These are phyloP conservation scores for Rhexocercosporidium sp. DNA, from an alignment of 2,329 filamentous ascomycete genomes.

Conservation along the genomic window DNA sequence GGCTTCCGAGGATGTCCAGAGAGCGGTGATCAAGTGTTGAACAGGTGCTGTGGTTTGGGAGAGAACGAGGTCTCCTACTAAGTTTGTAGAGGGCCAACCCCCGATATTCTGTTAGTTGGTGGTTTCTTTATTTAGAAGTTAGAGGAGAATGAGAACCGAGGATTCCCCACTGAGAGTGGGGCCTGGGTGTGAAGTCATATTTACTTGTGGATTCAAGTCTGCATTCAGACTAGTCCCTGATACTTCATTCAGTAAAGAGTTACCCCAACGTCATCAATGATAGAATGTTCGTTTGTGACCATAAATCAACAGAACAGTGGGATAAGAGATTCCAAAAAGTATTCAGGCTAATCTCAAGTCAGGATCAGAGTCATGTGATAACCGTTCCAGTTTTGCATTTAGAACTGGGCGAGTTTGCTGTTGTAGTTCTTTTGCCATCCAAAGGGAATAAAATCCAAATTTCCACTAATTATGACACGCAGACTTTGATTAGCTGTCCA, in stretches of 20 bases:
- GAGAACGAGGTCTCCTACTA: conserved; percentile 49
- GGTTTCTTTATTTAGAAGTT: not conserved
- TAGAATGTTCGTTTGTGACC: not conserved
- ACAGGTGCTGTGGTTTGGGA: conserved; percentile 44
- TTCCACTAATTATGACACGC: no score
- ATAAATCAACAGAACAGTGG: not conserved
- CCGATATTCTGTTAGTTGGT: conserved; percentile 19
- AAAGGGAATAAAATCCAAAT: no score
- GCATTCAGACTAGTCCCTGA: not conserved
- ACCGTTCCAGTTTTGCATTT: not conserved
- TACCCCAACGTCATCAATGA: no score
- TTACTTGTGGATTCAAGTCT: not conserved
- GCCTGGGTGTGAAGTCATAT: not conserved
- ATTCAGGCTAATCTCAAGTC: not conserved
- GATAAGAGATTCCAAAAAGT: not conserved
- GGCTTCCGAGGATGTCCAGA: conserved; percentile 47
- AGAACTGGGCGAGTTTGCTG: not conserved
- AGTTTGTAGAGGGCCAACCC: conserved; percentile 53
- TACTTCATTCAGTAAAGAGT: no score
- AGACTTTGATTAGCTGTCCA: no score
- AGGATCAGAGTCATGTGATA: not conserved
- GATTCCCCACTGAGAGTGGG: conserved; percentile 11
- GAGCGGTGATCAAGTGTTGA: conserved; percentile 49
- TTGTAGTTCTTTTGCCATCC: not conserved
- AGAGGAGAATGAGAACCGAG: not conserved